These are phyloP conservation scores for Ceratocystis cubensis DNA, from an alignment of 2,329 filamentous ascomycete species.

Conservation along the genomic window DNA sequence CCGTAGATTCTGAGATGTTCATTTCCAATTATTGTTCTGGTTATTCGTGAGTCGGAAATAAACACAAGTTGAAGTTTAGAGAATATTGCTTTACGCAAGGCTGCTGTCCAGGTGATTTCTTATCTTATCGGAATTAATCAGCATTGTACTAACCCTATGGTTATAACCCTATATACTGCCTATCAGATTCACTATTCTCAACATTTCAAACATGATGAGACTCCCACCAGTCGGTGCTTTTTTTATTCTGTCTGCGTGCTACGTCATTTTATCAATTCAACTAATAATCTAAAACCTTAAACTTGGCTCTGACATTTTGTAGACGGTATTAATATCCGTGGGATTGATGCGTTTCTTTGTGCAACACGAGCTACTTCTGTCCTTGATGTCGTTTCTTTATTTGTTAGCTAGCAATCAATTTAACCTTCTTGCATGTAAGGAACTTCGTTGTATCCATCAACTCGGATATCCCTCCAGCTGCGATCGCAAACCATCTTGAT, in stretches of 20 bases:
- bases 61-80: neutral
- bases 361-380: neutral
- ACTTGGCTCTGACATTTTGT: too few species aligned
- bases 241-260: too few species aligned
- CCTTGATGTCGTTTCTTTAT: neutral
- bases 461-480: conserved; percentile 20
- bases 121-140: too few species aligned
- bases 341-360: neutral
- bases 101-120: too few species aligned
- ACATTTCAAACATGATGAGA: too few species aligned
- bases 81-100: too few species aligned
- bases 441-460: conserved; percentile 13
- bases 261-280: too few species aligned
- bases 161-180: too few species aligned
- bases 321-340: neutral
- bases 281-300: too few species aligned
- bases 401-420: neutral
- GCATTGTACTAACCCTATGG: too few species aligned
- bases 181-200: too few species aligned
- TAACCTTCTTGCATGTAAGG: conserved; percentile 5
- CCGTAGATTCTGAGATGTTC: neutral
- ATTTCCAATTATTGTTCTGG: neutral
- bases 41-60: neutral
- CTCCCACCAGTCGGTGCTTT: too few species aligned
- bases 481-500: conserved; percentile 30